These are phyloP conservation scores for Medicago arabica DNA, from an alignment of 306 rosid species.

Conservation along the genomic window DNA sequence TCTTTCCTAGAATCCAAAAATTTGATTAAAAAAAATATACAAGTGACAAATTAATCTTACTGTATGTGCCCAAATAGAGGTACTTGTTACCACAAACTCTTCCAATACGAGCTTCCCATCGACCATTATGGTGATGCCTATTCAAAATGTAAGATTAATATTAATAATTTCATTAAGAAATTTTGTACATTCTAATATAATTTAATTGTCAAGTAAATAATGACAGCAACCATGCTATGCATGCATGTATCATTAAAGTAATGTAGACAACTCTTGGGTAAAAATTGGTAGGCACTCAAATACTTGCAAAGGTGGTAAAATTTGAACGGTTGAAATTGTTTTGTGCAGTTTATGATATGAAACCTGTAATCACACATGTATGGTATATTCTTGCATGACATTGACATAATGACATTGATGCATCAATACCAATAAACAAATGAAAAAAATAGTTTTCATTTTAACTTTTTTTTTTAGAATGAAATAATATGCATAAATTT, in stretches of 20 bases:
- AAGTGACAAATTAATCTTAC: conserved; percentile 49
- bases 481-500: too few species aligned
- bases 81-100: conserved; percentile 91
- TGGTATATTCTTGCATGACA: too few species aligned
- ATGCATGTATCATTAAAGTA: background rate
- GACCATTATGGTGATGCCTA: conserved; percentile 94
- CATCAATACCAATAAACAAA: too few species aligned
- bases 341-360: background rate
- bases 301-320: too few species aligned
- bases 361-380: too few species aligned
- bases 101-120: conserved; percentile 99
- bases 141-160: background rate
- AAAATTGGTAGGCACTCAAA: background rate
- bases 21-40: background rate
- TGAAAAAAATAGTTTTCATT: too few species aligned
- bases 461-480: too few species aligned
- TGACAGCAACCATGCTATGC: background rate
- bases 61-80: conserved; percentile 84
- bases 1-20: background rate
- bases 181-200: background rate
- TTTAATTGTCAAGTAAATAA: background rate
- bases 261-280: background rate
- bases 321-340: background rate
- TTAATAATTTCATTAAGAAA: background rate
- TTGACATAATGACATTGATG: too few species aligned